Conservation (phyloP, 2,329 filamentous ascomycete species). For the Aspergillus pseudotamarii region DNA sequence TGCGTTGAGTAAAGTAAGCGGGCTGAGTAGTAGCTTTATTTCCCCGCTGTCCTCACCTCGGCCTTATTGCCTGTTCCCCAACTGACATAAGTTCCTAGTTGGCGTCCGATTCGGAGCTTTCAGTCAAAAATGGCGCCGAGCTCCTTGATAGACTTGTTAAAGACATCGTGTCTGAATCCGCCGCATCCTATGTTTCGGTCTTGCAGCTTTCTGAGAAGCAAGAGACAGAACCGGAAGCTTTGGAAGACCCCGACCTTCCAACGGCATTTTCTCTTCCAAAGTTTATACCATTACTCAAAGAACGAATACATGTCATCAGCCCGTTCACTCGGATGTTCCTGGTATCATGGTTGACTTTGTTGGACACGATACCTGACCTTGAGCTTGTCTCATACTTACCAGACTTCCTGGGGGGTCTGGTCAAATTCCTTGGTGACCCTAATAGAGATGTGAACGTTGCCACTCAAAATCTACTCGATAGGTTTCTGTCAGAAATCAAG, state of each 20-base stretch:
- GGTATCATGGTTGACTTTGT: constrained; percentile 90
- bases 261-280: constrained; percentile 88
- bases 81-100: constrained; percentile 58
- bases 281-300: constrained; percentile 91
- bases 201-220: constrained; percentile 66
- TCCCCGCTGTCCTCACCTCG: background rate
- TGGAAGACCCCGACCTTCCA: constrained; percentile 57
- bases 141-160: constrained; percentile 92
- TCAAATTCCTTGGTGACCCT: constrained; percentile 88
- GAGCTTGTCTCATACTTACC: constrained; percentile 92
- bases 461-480: constrained; percentile 84
- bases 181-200: constrained; percentile 90
- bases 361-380: constrained; percentile 95
- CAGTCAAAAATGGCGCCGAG: constrained; percentile 97
- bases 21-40: background rate
- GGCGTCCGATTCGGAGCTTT: constrained; percentile 91
- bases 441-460: constrained; percentile 94
- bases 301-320: constrained; percentile 91
- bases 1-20: constrained; percentile 85
- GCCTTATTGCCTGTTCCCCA: constrained; percentile 8
- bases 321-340: constrained; percentile 94
- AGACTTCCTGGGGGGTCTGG: constrained; percentile 83
- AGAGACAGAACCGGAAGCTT: constrained; percentile 41
- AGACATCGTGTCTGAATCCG: constrained; percentile 93
- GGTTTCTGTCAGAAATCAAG: constrained; percentile 91